Percentiles rank a stretch among this genome's conserved stretches.
Conservation (phyloP, 768 basidiomycete genomes). For the Trametes maxima region DNA sequence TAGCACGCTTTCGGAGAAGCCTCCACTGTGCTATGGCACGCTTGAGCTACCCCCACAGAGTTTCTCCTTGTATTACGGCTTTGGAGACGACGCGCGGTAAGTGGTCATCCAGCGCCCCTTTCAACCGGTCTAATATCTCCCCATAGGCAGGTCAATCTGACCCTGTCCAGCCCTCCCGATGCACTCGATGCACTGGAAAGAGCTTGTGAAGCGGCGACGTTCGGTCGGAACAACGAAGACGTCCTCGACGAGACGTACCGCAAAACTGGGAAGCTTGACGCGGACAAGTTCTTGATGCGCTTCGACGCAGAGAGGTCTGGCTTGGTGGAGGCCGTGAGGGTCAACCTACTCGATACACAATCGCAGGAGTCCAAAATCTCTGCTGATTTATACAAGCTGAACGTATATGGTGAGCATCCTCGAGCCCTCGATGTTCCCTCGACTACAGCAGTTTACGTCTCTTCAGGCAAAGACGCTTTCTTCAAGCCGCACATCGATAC, state of each 20-base stretch:
- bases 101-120: too few relatives aligned
- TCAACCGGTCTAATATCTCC: too few relatives aligned
- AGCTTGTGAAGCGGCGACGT: conserved; percentile 34
- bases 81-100: too few relatives aligned
- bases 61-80: too few relatives aligned
- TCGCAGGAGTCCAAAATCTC: neutral
- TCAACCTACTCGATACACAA: conserved; percentile 28
- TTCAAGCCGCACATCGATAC: conserved; percentile 35
- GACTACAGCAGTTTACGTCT: neutral
- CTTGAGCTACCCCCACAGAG: too few relatives aligned
- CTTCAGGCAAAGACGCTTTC: conserved; percentile 28
- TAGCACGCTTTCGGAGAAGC: too few relatives aligned
- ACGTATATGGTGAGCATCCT: neutral
- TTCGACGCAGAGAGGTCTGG: conserved; percentile 1
- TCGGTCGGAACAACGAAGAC: conserved; percentile 30
- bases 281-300: neutral
- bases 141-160: too few relatives aligned
- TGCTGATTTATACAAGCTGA: neutral
- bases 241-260: conserved; percentile 36
- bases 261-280: conserved; percentile 36
- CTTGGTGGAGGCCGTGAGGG: conserved; percentile 1
- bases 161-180: too few relatives aligned
- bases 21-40: too few relatives aligned
- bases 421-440: neutral
- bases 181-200: conserved; percentile 12